These are phyloP conservation scores for Candida glucosophila DNA, from an alignment of 1,139 yeast genomes.

Conservation along the genomic window DNA sequence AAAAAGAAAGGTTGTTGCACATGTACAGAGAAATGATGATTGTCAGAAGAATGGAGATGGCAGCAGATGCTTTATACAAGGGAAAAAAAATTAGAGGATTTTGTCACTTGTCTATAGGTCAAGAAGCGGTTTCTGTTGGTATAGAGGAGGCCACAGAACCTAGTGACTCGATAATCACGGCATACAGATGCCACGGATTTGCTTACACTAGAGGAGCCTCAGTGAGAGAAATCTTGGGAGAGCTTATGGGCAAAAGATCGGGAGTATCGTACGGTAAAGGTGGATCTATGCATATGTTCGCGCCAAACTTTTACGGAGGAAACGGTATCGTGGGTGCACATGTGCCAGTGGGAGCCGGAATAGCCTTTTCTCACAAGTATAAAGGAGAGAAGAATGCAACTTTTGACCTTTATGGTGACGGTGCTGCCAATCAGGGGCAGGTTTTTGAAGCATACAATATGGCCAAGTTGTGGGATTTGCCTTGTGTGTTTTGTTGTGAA, in stretches of 20 bases:
- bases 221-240: slow-evolving; percentile 85
- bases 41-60: slow-evolving; percentile 98
- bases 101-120: slow-evolving; percentile 98
- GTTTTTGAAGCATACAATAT: slow-evolving; percentile 95
- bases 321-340: slow-evolving; percentile 99
- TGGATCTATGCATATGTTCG: slow-evolving; percentile 99
- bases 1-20: slow-evolving; percentile 70
- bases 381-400: slow-evolving; percentile 73
- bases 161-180: slow-evolving; percentile 84
- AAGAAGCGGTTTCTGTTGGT: slow-evolving; percentile 98
- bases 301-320: slow-evolving; percentile 94
- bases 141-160: slow-evolving; percentile 87
- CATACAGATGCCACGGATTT: slow-evolving; percentile 98
- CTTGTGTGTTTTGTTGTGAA: slow-evolving; percentile 92
- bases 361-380: slow-evolving; percentile 96
- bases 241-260: slow-evolving; percentile 90
- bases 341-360: slow-evolving; percentile 96
- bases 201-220: slow-evolving; percentile 94
- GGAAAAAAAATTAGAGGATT: slow-evolving; percentile 98
- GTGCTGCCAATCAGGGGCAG: slow-evolving; percentile 99
- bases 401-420: slow-evolving; percentile 93
- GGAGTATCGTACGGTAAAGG: slow-evolving; percentile 98
- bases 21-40: slow-evolving; percentile 96
- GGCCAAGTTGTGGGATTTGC: slow-evolving; percentile 98
- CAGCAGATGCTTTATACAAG: slow-evolving; percentile 94